These are phyloP conservation scores for Xylaria polymorpha DNA, from an alignment of 2,329 filamentous ascomycete species.

Conservation along the genomic window DNA sequence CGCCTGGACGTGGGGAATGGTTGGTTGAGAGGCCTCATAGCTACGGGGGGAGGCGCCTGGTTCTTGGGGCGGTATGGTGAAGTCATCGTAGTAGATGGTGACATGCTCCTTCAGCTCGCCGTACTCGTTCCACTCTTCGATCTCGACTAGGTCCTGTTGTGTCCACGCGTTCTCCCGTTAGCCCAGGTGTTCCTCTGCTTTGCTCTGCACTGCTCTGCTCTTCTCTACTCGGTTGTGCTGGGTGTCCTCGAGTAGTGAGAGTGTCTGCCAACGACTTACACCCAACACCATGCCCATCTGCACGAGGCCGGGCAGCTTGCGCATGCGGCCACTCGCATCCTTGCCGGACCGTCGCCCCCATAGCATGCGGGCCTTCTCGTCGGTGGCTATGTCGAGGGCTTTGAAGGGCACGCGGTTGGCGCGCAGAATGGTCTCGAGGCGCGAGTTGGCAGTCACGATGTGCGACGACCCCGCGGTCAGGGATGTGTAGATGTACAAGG, in stretches of 20 bases:
- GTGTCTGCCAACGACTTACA: slow-evolving; percentile 65
- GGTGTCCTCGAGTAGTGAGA: not conserved
- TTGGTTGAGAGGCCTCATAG: slow-evolving; percentile 47
- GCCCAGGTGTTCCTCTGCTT: not conserved
- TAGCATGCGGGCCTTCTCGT: slow-evolving; percentile 87
- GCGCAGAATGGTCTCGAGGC: slow-evolving; percentile 94
- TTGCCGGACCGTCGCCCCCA: slow-evolving; percentile 88
- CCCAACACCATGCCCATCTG: slow-evolving; percentile 88
- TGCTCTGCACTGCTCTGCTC: not conserved
- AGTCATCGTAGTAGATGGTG: slow-evolving; percentile 73
- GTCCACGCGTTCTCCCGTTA: slow-evolving; percentile 16
- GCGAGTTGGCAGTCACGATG: slow-evolving; percentile 94
- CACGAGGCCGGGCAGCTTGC: slow-evolving; percentile 89
- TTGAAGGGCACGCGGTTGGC: slow-evolving; percentile 95
- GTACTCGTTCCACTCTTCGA: slow-evolving; percentile 99
- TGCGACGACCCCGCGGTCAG: slow-evolving; percentile 95
- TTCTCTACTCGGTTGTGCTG: not conserved
- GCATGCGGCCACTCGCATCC: slow-evolving; percentile 67
- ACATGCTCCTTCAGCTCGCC: slow-evolving; percentile 92
- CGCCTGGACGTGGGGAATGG: slow-evolving; percentile 34
- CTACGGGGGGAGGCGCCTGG: slow-evolving; percentile 61
- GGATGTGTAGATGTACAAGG: slow-evolving; percentile 95
- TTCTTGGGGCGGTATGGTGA: slow-evolving; percentile 67
- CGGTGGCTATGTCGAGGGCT: slow-evolving; percentile 89
- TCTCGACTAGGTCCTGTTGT: slow-evolving; percentile 84